phyloP scores from a whole-genome alignment of 495 filamentous ascomycete species.

The Neurospora hispaniola region DNA sequence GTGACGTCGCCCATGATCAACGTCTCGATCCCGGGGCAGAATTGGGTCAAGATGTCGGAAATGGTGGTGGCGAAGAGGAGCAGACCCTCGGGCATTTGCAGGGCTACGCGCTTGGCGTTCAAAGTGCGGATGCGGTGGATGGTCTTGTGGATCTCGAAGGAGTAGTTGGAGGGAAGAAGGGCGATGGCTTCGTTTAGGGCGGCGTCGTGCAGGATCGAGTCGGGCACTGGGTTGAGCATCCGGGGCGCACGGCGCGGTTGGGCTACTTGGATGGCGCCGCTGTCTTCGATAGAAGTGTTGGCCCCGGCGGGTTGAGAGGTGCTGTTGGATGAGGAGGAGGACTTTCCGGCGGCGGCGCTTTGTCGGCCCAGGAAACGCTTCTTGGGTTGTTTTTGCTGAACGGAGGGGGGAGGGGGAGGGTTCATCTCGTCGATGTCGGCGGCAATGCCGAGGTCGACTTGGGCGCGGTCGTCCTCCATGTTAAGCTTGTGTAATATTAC shows the following conservation, averaged over 20 bases:
- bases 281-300: constrained; percentile 47
- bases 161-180: constrained; percentile 86
- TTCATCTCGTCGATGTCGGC: constrained; percentile 43
- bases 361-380: constrained; percentile 72
- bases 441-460: constrained; percentile 41
- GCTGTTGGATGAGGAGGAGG: constrained; percentile 10
- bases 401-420: neutral
- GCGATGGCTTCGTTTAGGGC: constrained; percentile 84
- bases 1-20: constrained; percentile 99
- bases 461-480: constrained; percentile 46
- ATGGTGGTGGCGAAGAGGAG: constrained; percentile 96
- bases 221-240: constrained; percentile 79
- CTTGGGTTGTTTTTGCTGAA: constrained; percentile 47
- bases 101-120: constrained; percentile 65
- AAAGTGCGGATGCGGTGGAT: constrained; percentile 83
- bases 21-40: constrained; percentile 84
- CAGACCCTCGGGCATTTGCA: constrained; percentile 95
- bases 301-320: neutral
- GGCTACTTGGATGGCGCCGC: constrained; percentile 50
- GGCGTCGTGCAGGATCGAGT: constrained; percentile 73
- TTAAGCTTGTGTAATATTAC: neutral
- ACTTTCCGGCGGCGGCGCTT: constrained; percentile 36
- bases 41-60: constrained; percentile 89
- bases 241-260: constrained; percentile 60
- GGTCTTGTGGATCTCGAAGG: constrained; percentile 96